Evolutionary conservation across 306 rosid genomes (phyloP), one percentile per base, ranked within the genome.

Genomic region (Cercis canadensis): DNA sequence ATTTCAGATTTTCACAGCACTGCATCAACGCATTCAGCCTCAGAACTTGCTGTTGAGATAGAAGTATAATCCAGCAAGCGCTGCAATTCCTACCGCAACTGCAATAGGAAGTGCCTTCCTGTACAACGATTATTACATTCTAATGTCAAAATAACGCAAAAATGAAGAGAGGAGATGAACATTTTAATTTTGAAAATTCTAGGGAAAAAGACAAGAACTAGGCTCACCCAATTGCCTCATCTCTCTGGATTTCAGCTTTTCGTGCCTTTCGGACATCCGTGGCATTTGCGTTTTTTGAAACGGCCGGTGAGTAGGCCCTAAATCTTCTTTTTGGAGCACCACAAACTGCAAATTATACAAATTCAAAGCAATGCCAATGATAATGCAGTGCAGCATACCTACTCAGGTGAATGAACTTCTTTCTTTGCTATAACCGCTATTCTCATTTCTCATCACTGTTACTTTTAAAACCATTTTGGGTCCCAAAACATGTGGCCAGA

Each of bases 311-410:
- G 72, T 93, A 93, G 12, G 82, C 18, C 78, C 79, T 90, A 75
- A 93, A 93, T 75, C 98, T 85, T 56, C 96, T 47, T 67, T 93
- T 93, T 51, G 98, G 94, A 73, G 98, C 98, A 75, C 97, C 98
- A 67, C 98, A 93, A 65, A 93, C 97, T 93, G 89, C 72, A 80
- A 32, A 75, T 21, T 17, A 41, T 50, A 24, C 29, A 24, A 65
- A 65, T 51, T 62, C 29, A n/a, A 19, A 51, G 50, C 59, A 52
- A 31, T 4, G 7, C 7, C 5, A 34, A 44, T 16, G 36, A 31
- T 65, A 45, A 47, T 47, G 50, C 52, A 61, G 11, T 50, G n/a
- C n/a, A n/a, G n/a, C n/a, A 12, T 7, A 49, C 16, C 15, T 24
- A 43, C 21, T 21, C 49, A 6, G 41, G 41, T n/a, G n/a, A n/a